phyloP scores from a whole-genome alignment of 2,329 filamentous ascomycete genomes.

The Colletotrichum trifolii region DNA sequence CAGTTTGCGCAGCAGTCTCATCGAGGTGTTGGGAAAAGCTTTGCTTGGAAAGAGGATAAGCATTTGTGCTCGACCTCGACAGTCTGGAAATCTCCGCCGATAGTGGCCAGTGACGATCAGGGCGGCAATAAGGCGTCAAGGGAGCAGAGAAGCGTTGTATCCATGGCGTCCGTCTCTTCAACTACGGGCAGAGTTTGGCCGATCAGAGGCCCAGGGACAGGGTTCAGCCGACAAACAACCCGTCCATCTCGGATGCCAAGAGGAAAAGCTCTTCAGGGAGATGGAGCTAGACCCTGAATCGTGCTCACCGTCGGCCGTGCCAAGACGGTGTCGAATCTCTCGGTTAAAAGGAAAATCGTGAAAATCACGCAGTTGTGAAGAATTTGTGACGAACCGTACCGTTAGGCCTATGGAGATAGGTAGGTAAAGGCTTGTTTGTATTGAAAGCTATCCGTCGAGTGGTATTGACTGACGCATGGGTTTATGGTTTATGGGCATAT shows the following conservation, averaged over 20 bases:
- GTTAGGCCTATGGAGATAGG: too few species aligned
- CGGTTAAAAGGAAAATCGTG: neutral
- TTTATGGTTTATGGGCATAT: too few species aligned
- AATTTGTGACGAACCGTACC: too few species aligned
- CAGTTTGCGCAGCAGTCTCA: too few species aligned
- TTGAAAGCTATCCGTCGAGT: too few species aligned
- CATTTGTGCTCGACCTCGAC: too few species aligned
- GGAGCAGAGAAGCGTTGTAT: too few species aligned
- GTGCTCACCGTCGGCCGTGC: conserved; percentile 11
- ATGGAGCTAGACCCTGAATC: conserved; percentile 26
- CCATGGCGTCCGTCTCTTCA: neutral
- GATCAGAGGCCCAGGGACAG: neutral
- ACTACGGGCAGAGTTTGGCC: neutral
- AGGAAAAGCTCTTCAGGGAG: neutral
- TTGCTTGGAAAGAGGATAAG: neutral
- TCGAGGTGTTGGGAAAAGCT: neutral
- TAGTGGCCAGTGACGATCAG: too few species aligned
- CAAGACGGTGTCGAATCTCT: conserved; percentile 20
- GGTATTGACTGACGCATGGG: too few species aligned
- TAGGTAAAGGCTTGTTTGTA: too few species aligned
- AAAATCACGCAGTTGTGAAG: conserved; percentile 1
- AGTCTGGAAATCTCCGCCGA: too few species aligned
- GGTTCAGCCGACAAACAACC: conserved; percentile 2
- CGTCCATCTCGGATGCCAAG: conserved; percentile 9
- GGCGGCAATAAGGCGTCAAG: too few species aligned